Percentiles rank a stretch among this genome's conserved stretches.
phyloP scores from a whole-genome alignment of 441 rosid genomes.

The Flueggea neowawraea region DNA sequence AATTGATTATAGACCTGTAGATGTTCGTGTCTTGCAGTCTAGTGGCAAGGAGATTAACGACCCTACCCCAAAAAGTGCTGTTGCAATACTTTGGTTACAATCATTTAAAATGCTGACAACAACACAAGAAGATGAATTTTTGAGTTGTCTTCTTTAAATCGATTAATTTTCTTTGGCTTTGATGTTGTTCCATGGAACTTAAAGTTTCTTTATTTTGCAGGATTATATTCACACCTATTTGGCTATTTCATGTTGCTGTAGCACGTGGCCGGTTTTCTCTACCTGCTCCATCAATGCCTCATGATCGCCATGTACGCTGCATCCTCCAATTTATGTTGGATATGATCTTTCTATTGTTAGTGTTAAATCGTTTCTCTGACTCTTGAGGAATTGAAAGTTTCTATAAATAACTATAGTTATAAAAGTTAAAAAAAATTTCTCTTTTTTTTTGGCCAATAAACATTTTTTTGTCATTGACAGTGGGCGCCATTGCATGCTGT shows the following conservation, averaged over 20 bases:
- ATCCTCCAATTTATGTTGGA: too few species aligned
- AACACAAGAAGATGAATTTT: background rate
- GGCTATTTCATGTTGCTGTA: slow-evolving; percentile 85
- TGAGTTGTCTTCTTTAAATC: background rate
- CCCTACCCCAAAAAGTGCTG: too few species aligned
- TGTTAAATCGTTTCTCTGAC: too few species aligned
- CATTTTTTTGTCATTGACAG: slow-evolving; percentile 47
- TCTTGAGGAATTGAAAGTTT: too few species aligned
- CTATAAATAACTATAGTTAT: background rate
- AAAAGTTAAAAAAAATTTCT: background rate
- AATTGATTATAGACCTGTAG: too few species aligned
- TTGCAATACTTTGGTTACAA: too few species aligned
- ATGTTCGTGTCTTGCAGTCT: background rate
- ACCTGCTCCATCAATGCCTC: slow-evolving; percentile 92
- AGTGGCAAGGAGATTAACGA: background rate
- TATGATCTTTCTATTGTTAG: too few species aligned
- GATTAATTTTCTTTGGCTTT: background rate
- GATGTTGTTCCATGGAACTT: background rate
- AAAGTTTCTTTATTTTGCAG: slow-evolving; percentile 36
- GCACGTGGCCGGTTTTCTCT: slow-evolving; percentile 94
- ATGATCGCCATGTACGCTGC: slow-evolving; percentile 70
- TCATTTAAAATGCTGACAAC: background rate
- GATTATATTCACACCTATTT: slow-evolving; percentile 67
- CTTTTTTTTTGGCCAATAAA: too few species aligned
- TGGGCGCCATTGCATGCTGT: slow-evolving; percentile 98